phyloP scores from a whole-genome alignment of 2,329 filamentous ascomycete genomes.

The Alternaria infectoria region DNA sequence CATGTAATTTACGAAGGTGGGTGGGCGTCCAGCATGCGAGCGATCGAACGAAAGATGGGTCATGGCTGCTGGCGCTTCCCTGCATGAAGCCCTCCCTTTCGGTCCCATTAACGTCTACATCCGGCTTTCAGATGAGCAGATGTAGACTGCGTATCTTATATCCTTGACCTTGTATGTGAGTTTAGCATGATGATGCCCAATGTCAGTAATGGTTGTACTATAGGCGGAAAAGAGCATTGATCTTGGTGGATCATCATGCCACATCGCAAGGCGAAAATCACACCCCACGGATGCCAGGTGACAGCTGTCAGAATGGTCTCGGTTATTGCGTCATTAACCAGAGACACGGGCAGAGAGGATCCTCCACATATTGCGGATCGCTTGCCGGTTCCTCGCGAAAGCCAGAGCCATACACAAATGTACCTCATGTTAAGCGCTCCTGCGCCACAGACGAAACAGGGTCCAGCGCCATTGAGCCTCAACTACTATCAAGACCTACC shows the following conservation, averaged over 20 bases:
- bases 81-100: constrained; percentile 22
- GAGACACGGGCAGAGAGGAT: constrained; percentile 29
- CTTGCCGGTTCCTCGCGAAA: constrained; percentile 43
- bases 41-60: constrained; percentile 30
- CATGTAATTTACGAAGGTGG: constrained; percentile 28
- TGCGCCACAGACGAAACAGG: constrained; percentile 22
- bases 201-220: neutral
- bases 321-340: constrained; percentile 37
- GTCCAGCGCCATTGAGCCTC: constrained; percentile 21
- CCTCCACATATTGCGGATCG: constrained; percentile 40
- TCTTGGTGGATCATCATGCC: neutral
- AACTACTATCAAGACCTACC: neutral
- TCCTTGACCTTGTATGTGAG: neutral
- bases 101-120: constrained; percentile 7
- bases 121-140: constrained; percentile 9
- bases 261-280: constrained; percentile 1
- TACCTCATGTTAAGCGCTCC: constrained; percentile 24
- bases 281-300: constrained; percentile 13
- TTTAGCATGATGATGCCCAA: neutral
- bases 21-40: constrained; percentile 38
- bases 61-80: constrained; percentile 25
- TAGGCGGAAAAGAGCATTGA: neutral
- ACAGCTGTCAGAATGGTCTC: constrained; percentile 14
- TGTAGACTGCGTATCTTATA: neutral
- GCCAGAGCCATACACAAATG: constrained; percentile 25